Evolutionary conservation across 176 grass and related monocot species (phyloP).

Genomic region (Carex kokanica): DNA sequence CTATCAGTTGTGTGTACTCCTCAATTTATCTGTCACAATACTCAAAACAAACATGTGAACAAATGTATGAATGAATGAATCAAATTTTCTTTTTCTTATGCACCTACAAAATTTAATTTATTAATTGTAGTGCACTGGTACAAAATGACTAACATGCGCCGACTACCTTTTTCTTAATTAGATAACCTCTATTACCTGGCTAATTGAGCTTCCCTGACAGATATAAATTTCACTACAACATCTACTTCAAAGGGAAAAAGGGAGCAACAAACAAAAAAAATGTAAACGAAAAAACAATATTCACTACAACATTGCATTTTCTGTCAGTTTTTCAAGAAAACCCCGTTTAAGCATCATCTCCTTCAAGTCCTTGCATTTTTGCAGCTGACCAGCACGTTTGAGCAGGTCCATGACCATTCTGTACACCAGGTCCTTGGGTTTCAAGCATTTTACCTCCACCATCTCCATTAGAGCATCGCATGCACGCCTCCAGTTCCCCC

Average conservation of each 20-base stretch:
- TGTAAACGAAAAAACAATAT: background rate
- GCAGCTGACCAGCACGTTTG: slow-evolving; percentile 64
- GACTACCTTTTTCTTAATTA: background rate
- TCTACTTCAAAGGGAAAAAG: background rate
- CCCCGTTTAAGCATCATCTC: slow-evolving; percentile 68
- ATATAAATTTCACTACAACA: slow-evolving; percentile 35
- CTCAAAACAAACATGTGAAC: background rate
- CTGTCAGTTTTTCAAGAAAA: slow-evolving; percentile 35
- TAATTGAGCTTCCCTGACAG: slow-evolving; percentile 71
- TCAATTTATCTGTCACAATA: slow-evolving; percentile 74
- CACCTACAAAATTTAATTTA: background rate
- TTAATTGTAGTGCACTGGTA: background rate
- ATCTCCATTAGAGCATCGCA: slow-evolving; percentile 48
- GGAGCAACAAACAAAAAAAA: too few relatives aligned
- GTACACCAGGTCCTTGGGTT: slow-evolving; percentile 48
- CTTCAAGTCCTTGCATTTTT: slow-evolving; percentile 60
- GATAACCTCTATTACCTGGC: slow-evolving; percentile 40
- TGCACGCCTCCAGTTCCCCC: slow-evolving; percentile 69
- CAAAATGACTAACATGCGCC: background rate
- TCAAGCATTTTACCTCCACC: slow-evolving; percentile 73
- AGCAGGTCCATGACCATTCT: slow-evolving; percentile 56
- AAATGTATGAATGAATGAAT: background rate
- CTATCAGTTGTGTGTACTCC: slow-evolving; percentile 78
- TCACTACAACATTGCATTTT: slow-evolving; percentile 8
- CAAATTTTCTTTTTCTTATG: background rate